Percentiles rank a stretch among this genome's conserved stretches.
phyloP scores from a whole-genome alignment of 2,329 filamentous ascomycete genomes.

The Kalmusia sp. region DNA sequence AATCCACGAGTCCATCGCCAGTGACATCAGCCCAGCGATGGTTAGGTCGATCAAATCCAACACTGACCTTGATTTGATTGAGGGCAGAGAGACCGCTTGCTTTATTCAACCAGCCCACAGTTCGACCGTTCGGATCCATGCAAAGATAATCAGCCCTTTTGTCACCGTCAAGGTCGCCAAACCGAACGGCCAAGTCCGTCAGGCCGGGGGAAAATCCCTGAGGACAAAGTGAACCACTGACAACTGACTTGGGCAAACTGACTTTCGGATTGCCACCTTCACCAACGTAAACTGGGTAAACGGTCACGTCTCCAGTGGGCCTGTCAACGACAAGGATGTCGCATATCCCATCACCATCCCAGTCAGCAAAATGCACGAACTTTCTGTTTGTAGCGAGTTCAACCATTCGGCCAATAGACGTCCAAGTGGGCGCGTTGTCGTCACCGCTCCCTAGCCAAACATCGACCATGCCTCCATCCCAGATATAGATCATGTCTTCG shows the following conservation, averaged over 20 bases:
- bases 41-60: slow-evolving; percentile 14
- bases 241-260: too few species aligned
- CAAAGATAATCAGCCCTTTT: slow-evolving; percentile 21
- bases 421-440: slow-evolving; percentile 14
- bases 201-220: too few species aligned
- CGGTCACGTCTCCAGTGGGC: slow-evolving; percentile 25
- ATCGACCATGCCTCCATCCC: slow-evolving; percentile 7
- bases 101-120: slow-evolving; percentile 10
- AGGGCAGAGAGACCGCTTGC: slow-evolving; percentile 35
- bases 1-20: not conserved
- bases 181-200: too few species aligned
- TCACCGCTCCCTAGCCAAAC: too few species aligned
- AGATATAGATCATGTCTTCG: slow-evolving; percentile 3
- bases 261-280: too few species aligned
- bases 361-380: slow-evolving; percentile 45
- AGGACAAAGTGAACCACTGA: too few species aligned
- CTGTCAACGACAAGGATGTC: slow-evolving; percentile 42
- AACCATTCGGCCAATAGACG: slow-evolving; percentile 12
- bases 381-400: slow-evolving; percentile 26
- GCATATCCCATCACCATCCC: slow-evolving; percentile 45
- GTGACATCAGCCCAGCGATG: not conserved
- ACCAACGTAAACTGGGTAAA: too few species aligned
- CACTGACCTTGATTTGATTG: slow-evolving; percentile 21
- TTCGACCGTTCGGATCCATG: slow-evolving; percentile 10
- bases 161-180: not conserved